Evolutionary conservation across 192 early-diverging fungal genomes (phyloP), one percentile per base, ranked within the genome.

Genomic region (Rhizophagus clarus): DNA sequence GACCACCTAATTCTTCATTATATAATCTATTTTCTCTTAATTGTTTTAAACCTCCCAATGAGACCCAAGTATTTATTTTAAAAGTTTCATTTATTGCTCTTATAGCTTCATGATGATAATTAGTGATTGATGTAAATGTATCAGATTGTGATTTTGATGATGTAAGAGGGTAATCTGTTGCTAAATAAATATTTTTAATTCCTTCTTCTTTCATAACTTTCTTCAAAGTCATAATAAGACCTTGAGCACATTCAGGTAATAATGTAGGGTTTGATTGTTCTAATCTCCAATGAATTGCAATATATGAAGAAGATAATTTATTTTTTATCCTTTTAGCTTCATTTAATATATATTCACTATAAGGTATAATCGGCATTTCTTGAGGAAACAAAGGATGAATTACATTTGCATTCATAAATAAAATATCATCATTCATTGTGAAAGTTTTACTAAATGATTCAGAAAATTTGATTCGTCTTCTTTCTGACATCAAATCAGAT

Each of bases 261-360:
- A 24, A 7, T 29, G 3, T 6, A 26, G 72, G 47, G 14, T 0
- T 22, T 20, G n/a, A 47, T 29, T 47, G 24, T 29, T 73, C 72
- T 45, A 73, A 56, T 51, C 72, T 24, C 72, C 72, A 73, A 73
- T 73, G 72, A 56, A 73, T 60, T 26, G n/a, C 45, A 37, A 56
- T 32, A 60, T 73, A 73, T 24, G 40, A 40, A 40, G 72, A 34
- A 3, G 14, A 17, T 29, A 74, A 60, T 74, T 32, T 60, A 7
- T 28, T 15, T 29, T 14, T 60, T 14, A 60, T 22, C 4, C 12
- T 29, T 22, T 12, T 5, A 2, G 72, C 29, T 60, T 49, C 40
- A 8, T 74, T 17, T 47, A 56, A 29, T 29, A 45, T 45, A 45
- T 45, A 45, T 12, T 45, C 11, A 34, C 14, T 49, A 29, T 56